Evolutionary conservation across 345 rosid species (phyloP).

Genomic region (Kernera saxatilis): DNA sequence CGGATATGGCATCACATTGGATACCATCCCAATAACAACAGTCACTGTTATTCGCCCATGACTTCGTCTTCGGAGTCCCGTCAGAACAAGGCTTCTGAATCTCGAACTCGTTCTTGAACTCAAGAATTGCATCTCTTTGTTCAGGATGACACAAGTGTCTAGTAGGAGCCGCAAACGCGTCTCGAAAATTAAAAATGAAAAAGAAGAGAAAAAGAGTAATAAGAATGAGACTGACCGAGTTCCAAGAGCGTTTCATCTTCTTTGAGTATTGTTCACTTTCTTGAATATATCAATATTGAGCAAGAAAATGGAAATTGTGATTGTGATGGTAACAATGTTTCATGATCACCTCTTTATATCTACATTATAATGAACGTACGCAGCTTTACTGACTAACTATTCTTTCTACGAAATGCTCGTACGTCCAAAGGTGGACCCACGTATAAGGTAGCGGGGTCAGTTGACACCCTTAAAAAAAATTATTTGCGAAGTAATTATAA

Average conservation of each 20-base stretch:
- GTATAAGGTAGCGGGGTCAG: too few relatives aligned
- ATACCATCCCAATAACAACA: conserved; percentile 10
- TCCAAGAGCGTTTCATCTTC: not conserved
- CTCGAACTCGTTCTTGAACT: not conserved
- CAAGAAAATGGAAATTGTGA: not conserved
- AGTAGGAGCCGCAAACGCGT: not conserved
- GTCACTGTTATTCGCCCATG: not conserved
- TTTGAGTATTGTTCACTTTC: not conserved
- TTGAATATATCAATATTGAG: not conserved
- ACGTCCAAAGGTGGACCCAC: too few relatives aligned
- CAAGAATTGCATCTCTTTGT: not conserved
- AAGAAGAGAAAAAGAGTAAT: not conserved
- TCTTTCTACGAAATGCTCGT: not conserved
- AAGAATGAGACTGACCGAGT: not conserved
- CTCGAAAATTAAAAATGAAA: not conserved
- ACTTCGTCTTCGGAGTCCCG: not conserved
- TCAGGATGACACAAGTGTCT: not conserved
- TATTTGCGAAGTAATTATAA: too few relatives aligned
- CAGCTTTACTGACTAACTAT: too few relatives aligned
- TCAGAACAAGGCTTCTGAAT: not conserved
- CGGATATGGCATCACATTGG: not conserved
- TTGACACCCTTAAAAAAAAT: too few relatives aligned
- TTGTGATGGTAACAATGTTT: not conserved
- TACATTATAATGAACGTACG: too few relatives aligned
- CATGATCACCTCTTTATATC: not conserved